These are phyloP conservation scores for Ogataea thermomethanolica DNA, from an alignment of 805 yeast genomes.

Conservation along the genomic window DNA sequence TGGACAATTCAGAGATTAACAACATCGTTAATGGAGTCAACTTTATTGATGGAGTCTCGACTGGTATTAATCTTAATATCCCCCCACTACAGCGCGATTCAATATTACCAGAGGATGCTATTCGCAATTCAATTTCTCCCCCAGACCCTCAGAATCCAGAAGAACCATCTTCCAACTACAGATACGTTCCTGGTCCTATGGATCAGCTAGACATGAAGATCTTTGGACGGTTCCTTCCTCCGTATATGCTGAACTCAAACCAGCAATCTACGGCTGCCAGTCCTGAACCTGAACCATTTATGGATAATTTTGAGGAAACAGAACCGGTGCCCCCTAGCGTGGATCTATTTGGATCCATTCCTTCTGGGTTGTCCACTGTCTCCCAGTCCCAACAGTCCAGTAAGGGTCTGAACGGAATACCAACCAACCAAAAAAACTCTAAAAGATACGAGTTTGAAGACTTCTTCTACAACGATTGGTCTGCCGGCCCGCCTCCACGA, in stretches of 20 bases:
- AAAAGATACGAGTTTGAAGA: slow-evolving; percentile 28
- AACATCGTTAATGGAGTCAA: slow-evolving; percentile 32
- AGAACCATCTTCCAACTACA: slow-evolving; percentile 15
- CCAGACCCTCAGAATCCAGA: not conserved
- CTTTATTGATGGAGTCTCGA: slow-evolving; percentile 33
- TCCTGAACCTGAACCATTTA: slow-evolving; percentile 12
- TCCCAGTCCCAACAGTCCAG: slow-evolving; percentile 28
- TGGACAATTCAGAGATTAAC: slow-evolving; percentile 22
- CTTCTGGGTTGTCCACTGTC: slow-evolving; percentile 33
- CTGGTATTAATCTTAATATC: slow-evolving; percentile 31
- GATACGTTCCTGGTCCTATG: slow-evolving; percentile 76
- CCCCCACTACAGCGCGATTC: slow-evolving; percentile 6
- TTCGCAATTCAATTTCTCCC: slow-evolving; percentile 2
- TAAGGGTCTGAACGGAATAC: slow-evolving; percentile 29
- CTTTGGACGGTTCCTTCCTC: slow-evolving; percentile 80
- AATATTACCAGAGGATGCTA: not conserved
- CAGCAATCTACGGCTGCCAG: slow-evolving; percentile 13
- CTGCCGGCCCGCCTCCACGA: slow-evolving; percentile 17
- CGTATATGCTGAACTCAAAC: slow-evolving; percentile 61
- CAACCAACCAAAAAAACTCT: slow-evolving; percentile 19
- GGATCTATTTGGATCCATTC: slow-evolving; percentile 25
- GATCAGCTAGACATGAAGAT: slow-evolving; percentile 82
- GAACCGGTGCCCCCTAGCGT: slow-evolving; percentile 1
- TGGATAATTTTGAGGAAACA: slow-evolving; percentile 4
- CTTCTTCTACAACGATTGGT: slow-evolving; percentile 28